A percentile compares a stretch with the other conserved stretches of the same genome.
phyloP scores from a whole-genome alignment of 169 alveolate genomes.

The Plasmodium ovale region DNA sequence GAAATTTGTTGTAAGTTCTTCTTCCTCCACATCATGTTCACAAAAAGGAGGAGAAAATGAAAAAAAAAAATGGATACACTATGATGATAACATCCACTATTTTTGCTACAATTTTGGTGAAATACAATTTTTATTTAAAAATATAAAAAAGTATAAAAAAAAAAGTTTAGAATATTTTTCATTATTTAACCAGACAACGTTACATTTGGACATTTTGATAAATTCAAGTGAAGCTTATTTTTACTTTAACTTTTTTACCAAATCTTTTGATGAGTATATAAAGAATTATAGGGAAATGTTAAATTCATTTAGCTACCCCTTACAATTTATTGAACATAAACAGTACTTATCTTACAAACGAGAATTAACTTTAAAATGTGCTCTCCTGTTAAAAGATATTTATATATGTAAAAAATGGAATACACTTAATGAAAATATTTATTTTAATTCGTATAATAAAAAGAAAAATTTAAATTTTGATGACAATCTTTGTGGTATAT shows the following conservation, averaged over 20 bases:
- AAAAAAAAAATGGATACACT: neutral
- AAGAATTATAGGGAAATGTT: constrained; percentile 32
- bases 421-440: constrained; percentile 46
- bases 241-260: constrained; percentile 64
- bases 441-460: constrained; percentile 17
- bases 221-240: constrained; percentile 60
- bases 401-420: constrained; percentile 56
- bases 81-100: constrained; percentile 24
- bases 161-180: constrained; percentile 50
- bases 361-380: constrained; percentile 55
- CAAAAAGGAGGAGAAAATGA: neutral
- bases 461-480: constrained; percentile 31
- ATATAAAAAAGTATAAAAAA: constrained; percentile 66
- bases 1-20: too few species aligned
- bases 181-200: constrained; percentile 58
- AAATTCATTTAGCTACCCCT: constrained; percentile 39
- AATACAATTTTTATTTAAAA: constrained; percentile 41
- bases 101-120: constrained; percentile 40
- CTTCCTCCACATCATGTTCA: neutral
- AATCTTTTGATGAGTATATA: constrained; percentile 42
- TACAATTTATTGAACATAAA: constrained; percentile 32
- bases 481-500: constrained; percentile 34
- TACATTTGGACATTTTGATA: constrained; percentile 64
- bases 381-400: constrained; percentile 47
- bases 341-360: constrained; percentile 49